These are phyloP conservation scores for Phytopythium aichiense DNA, from an alignment of 352 stramenopile species.

Conservation along the genomic window DNA sequence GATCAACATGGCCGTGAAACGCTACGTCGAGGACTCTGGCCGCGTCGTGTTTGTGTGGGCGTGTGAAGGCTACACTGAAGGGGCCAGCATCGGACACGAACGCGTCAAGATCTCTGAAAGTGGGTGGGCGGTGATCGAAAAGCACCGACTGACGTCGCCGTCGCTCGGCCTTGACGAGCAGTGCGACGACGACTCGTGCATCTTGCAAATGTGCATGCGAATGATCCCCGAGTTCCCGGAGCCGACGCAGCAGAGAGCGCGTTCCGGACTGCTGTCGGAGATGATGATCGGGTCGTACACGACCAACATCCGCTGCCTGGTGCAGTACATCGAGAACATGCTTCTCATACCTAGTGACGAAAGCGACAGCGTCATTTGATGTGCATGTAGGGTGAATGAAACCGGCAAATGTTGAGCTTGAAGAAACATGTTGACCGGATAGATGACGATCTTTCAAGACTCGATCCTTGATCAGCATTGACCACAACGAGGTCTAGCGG, in stretches of 20 bases:
- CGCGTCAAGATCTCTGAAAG: slow-evolving; percentile 19
- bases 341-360: background rate
- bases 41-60: slow-evolving; percentile 23
- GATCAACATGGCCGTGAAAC: slow-evolving; percentile 23
- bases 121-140: slow-evolving; percentile 24
- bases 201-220: slow-evolving; percentile 11
- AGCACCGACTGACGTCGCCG: background rate
- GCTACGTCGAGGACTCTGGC: slow-evolving; percentile 14
- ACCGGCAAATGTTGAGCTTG: background rate
- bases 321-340: slow-evolving; percentile 16
- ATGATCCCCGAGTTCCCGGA: slow-evolving; percentile 12
- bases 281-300: slow-evolving; percentile 16
- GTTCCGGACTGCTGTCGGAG: slow-evolving; percentile 10
- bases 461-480: background rate
- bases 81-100: slow-evolving; percentile 11
- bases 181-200: slow-evolving; percentile 1
- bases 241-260: background rate
- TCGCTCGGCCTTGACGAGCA: background rate
- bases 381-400: background rate
- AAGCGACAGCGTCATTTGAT: background rate
- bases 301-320: slow-evolving; percentile 14
- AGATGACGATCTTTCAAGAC: background rate
- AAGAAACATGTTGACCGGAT: background rate
- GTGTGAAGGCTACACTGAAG: slow-evolving; percentile 18
- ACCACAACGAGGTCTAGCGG: background rate